Evolutionary conservation across 345 rosid species (phyloP), one percentile per base, ranked within the genome.

Genomic region (Eucalyptus tenuipes): DNA sequence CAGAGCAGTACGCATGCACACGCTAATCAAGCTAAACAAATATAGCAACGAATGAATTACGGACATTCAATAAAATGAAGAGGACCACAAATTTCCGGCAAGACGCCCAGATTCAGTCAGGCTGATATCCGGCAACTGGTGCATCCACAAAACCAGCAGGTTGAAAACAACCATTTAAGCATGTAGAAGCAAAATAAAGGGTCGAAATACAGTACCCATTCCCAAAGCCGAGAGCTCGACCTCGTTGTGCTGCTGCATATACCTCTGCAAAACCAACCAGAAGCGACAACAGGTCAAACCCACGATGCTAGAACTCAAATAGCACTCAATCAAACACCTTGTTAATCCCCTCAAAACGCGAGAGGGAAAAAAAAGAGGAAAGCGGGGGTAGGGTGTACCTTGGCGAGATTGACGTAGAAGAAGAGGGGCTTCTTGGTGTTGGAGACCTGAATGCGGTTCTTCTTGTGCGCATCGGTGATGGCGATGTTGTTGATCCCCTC

Each of bases 151-250:
- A 37, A 20, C 4, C 27, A 27, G 42, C 55, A 16, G 13, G 55
- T 15, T 1, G 10, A 22, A 84, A 85, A 2, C 7, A 47, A 27
- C 37, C 3, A 29, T 11, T 5, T 7, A 66, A 66, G 82, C 82
- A 18, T 3, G 15, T 20, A 20, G 27, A 86, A 33, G 66, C 61
- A 22, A 86, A 22, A 37, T 12, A 44, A 2, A 10, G 20, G 64
- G 16, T 50, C 42, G 29, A 45, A 86, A 86, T 24, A 50, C 47
- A 2, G 52, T 94, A 95, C 96, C 96, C 97, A 95, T 95, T 90
- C 98, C 97, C 89, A 96, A 91, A 86, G 97, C 98, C 50, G 97
- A 96, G 50, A 96, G 95, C 85, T 95, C 97, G 88, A 95, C 97
- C 71, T 94, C 96, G 85, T 80, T 90, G 90, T 93, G 92, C 87